phyloP scores from a whole-genome alignment of 2,329 filamentous ascomycete species.

The Akanthomyces uredinophilus region DNA sequence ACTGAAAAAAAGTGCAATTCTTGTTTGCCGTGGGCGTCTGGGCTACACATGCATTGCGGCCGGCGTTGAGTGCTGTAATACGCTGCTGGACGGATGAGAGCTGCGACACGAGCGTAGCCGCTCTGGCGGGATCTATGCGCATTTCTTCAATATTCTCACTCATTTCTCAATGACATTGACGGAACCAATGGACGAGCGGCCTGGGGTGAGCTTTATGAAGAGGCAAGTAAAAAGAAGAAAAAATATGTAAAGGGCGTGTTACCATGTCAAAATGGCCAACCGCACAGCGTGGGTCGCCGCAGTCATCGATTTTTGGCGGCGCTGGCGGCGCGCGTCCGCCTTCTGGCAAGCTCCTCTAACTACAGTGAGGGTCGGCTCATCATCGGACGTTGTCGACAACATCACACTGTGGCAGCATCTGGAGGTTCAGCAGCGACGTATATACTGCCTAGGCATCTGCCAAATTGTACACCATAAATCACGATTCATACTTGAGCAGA shows the following conservation, averaged over 20 bases:
- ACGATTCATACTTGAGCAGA: too few relatives aligned
- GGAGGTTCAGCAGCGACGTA: neutral
- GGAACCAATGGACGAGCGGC: neutral
- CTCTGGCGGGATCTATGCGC: conserved; percentile 58
- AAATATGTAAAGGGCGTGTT: neutral
- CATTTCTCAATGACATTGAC: conserved; percentile 32
- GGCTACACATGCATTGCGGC: conserved; percentile 45
- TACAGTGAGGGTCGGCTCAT: conserved; percentile 25
- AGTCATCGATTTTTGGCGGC: conserved; percentile 7
- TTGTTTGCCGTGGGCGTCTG: too few relatives aligned
- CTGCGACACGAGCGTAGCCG: conserved; percentile 57
- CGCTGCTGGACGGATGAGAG: conserved; percentile 55
- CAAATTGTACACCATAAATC: neutral
- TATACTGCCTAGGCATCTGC: neutral
- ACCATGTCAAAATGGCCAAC: conserved; percentile 1
- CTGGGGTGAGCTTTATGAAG: neutral
- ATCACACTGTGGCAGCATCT: neutral
- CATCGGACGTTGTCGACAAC: conserved; percentile 25
- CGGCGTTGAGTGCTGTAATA: conserved; percentile 48
- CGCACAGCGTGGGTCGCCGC: conserved; percentile 2
- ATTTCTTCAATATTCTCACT: conserved; percentile 44
- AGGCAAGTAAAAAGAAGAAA: neutral
- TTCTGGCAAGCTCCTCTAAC: neutral
- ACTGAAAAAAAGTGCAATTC: too few relatives aligned
- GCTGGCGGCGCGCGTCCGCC: neutral